Evolutionary conservation across 768 basidiomycete species (phyloP).

Genomic region (Trametes maxima): DNA sequence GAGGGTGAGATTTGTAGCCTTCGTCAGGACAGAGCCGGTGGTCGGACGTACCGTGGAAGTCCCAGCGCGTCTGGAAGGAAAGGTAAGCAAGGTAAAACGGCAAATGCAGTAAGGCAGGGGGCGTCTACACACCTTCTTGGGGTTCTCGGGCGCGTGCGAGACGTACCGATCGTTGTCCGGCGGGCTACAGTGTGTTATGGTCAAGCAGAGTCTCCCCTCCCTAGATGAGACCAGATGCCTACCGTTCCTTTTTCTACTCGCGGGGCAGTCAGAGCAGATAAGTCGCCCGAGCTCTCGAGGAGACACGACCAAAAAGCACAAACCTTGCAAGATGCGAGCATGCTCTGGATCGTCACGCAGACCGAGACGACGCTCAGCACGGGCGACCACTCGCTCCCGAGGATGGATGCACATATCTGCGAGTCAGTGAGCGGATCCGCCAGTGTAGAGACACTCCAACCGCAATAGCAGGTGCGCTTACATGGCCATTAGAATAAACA

Average conservation of each 20-base stretch:
- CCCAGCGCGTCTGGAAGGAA: constrained; percentile 64
- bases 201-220: neutral
- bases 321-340: constrained; percentile 92
- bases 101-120: neutral
- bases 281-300: neutral
- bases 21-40: neutral
- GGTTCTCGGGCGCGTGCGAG: constrained; percentile 74
- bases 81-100: neutral
- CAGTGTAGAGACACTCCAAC: too few species aligned
- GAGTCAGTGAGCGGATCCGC: neutral
- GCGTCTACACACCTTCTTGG: constrained; percentile 68
- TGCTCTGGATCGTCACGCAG: constrained; percentile 86
- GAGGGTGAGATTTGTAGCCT: neutral
- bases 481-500: constrained; percentile 87
- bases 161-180: constrained; percentile 86
- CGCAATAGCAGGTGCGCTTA: constrained; percentile 33
- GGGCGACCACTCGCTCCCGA: constrained; percentile 89
- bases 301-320: constrained; percentile 15
- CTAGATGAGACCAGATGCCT: constrained; percentile 27
- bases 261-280: neutral
- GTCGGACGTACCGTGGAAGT: constrained; percentile 68
- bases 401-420: constrained; percentile 87
- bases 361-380: constrained; percentile 82
- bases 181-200: constrained; percentile 49
- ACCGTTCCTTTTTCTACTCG: constrained; percentile 64